phyloP scores from a whole-genome alignment of 2,329 filamentous ascomycete genomes.

The Blumeriella jaapii region DNA sequence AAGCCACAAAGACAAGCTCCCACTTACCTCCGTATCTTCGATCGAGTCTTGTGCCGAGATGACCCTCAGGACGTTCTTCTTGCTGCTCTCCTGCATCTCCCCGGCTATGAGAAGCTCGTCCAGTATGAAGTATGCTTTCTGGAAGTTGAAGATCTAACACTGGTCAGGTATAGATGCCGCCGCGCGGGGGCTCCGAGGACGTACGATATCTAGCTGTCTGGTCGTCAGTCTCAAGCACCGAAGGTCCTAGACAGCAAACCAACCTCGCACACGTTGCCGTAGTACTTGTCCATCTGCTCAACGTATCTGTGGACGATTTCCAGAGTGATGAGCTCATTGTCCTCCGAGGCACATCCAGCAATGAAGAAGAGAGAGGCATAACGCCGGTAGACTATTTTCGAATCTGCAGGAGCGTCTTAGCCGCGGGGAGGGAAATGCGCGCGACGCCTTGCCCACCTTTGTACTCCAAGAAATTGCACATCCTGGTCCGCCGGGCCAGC shows the following conservation, averaged over 20 bases:
- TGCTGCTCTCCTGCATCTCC: conserved; percentile 97
- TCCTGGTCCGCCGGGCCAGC: conserved; percentile 86
- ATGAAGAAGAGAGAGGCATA: conserved; percentile 99
- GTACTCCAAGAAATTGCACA: conserved; percentile 99
- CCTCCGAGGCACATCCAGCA: conserved; percentile 88
- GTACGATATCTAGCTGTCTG: conserved; percentile 21
- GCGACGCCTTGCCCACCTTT: conserved; percentile 56
- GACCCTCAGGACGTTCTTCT: conserved; percentile 94
- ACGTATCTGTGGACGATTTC: conserved; percentile 99
- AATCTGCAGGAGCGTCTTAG: conserved; percentile 48
- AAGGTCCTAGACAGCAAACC: neutral
- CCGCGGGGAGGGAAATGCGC: neutral
- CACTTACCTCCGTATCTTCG: conserved; percentile 93
- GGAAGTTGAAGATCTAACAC: conserved; percentile 84
- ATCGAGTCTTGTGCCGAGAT: conserved; percentile 96
- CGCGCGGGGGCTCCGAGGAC: conserved; percentile 2
- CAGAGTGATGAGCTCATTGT: conserved; percentile 96
- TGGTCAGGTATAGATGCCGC: conserved; percentile 1
- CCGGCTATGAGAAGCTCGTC: conserved; percentile 92
- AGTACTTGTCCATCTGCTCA: conserved; percentile 99
- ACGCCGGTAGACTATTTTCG: conserved; percentile 95
- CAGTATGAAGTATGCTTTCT: conserved; percentile 98
- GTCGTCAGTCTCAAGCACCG: conserved; percentile 6
- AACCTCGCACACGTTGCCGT: conserved; percentile 98
- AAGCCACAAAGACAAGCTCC: conserved; percentile 5